Evolutionary conservation across 2,329 filamentous ascomycete species (phyloP).

Genomic region (Conoideocrella luteorostrata): DNA sequence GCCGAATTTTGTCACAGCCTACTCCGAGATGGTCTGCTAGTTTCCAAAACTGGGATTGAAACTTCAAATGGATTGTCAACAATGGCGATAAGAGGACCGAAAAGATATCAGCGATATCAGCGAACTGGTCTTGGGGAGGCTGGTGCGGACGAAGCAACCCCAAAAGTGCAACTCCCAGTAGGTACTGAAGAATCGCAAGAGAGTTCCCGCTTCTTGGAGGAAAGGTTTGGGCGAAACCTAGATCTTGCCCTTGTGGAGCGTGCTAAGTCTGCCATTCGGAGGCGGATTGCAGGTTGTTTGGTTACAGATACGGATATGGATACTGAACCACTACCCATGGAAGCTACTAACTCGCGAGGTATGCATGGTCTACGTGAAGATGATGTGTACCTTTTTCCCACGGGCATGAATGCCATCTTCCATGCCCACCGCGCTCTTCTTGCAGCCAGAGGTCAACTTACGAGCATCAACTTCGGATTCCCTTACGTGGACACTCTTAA

Average conservation of each 20-base stretch:
- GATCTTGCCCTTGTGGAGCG: conserved; percentile 71
- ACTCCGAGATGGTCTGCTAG: conserved; percentile 60
- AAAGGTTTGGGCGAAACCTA: conserved; percentile 88
- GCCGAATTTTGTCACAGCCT: conserved; percentile 82
- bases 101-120: conserved; percentile 81
- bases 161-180: conserved; percentile 12
- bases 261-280: conserved; percentile 78
- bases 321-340: conserved; percentile 16
- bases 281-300: conserved; percentile 82
- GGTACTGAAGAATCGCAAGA: conserved; percentile 47
- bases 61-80: conserved; percentile 20
- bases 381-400: conserved; percentile 83
- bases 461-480: conserved; percentile 92
- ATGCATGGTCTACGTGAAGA: conserved; percentile 66
- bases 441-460: conserved; percentile 53
- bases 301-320: conserved; percentile 58
- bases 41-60: conserved; percentile 22
- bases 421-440: conserved; percentile 73
- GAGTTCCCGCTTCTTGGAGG: conserved; percentile 77
- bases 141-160: conserved; percentile 12
- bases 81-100: conserved; percentile 62
- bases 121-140: conserved; percentile 33
- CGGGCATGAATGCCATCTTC: conserved; percentile 94
- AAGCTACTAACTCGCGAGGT: conserved; percentile 42
- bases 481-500: conserved; percentile 97